Conservation (phyloP, 306 rosid genomes). For the Medicago arabica region DNA sequence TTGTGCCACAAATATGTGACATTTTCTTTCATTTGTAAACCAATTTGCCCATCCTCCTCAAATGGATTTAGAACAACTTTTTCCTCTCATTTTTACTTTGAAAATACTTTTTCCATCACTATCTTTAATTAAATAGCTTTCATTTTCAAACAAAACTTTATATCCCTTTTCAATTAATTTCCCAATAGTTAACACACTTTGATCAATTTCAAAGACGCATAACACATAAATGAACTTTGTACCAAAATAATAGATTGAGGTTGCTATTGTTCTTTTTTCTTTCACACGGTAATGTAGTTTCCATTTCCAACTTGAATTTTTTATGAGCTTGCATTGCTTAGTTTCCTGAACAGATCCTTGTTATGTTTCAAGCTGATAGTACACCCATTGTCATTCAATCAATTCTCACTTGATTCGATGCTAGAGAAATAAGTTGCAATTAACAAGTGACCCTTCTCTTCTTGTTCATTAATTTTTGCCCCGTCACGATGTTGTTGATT, state of each 20-base stretch:
- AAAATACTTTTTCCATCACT: too few relatives aligned
- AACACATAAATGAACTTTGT: constrained; percentile 4
- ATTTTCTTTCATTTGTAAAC: too few relatives aligned
- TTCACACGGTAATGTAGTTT: neutral
- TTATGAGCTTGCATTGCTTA: neutral
- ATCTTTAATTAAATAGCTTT: too few relatives aligned
- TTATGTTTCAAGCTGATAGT: neutral
- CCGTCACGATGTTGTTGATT: neutral
- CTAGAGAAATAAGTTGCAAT: neutral
- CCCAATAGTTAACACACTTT: neutral
- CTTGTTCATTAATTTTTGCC: neutral
- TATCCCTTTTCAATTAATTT: too few relatives aligned
- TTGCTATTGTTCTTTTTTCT: neutral
- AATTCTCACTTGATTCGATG: neutral
- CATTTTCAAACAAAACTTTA: too few relatives aligned
- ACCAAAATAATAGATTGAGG: neutral
- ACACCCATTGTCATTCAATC: neutral
- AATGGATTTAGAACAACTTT: too few relatives aligned
- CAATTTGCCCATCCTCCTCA: too few relatives aligned
- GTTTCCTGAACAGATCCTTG: neutral
- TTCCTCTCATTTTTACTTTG: too few relatives aligned
- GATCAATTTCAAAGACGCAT: neutral
- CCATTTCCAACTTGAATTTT: neutral
- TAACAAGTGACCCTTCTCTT: neutral
- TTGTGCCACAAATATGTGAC: too few relatives aligned